These are phyloP conservation scores for Candida gorgasii DNA, from an alignment of 805 yeast genomes.

Conservation along the genomic window DNA sequence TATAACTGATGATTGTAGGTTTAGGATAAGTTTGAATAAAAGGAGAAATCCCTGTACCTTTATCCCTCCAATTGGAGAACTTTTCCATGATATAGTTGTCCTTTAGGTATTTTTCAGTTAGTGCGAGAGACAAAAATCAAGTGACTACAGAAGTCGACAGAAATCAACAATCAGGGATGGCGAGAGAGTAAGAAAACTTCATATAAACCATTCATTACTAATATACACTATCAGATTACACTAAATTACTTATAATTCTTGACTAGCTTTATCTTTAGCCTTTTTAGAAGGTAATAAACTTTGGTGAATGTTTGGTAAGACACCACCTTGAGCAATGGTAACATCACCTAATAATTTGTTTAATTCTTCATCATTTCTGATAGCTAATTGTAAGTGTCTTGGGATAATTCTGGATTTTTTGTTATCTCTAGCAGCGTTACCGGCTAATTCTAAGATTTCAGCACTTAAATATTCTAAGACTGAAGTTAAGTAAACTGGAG, in stretches of 20 bases:
- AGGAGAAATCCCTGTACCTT: conserved; percentile 92
- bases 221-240: conserved; percentile 16
- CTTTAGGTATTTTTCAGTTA: background rate
- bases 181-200: background rate
- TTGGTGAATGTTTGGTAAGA: conserved; percentile 94
- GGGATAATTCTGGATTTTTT: conserved; percentile 98
- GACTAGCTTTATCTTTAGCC: conserved; percentile 62
- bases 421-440: conserved; percentile 99
- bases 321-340: conserved; percentile 99
- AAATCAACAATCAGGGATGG: background rate
- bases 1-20: background rate
- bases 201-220: conserved; percentile 16
- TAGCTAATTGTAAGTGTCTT: conserved; percentile 97
- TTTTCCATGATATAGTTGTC: conserved; percentile 59
- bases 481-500: conserved; percentile 96
- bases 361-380: conserved; percentile 98
- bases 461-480: conserved; percentile 97
- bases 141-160: background rate
- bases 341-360: conserved; percentile 91
- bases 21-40: conserved; percentile 57
- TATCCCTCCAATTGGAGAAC: conserved; percentile 82
- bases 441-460: conserved; percentile 96
- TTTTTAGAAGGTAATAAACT: conserved; percentile 84
- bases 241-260: conserved; percentile 51
- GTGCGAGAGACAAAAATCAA: background rate